Conservation (phyloP, 345 rosid genomes). For the Ceriops decandra region DNA sequence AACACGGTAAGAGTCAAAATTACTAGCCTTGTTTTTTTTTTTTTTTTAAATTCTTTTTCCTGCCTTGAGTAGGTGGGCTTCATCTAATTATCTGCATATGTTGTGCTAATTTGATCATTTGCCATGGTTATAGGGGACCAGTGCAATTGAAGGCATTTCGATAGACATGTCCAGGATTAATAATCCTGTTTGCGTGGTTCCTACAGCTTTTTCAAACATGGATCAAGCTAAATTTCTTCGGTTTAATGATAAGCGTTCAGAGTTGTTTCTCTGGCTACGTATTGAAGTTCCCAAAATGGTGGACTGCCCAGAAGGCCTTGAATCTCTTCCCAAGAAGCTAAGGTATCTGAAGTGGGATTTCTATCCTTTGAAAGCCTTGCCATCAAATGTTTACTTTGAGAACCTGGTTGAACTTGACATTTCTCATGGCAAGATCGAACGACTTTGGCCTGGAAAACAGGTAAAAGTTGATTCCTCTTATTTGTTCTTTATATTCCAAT, state of each 20-base stretch:
- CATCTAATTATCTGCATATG: no score
- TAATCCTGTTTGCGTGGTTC: background rate
- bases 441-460: background rate
- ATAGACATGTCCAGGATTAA: background rate
- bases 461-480: constrained; percentile 1
- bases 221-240: background rate
- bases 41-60: background rate
- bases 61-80: no score
- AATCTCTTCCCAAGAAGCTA: background rate
- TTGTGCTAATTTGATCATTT: background rate
- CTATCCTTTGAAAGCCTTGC: constrained; percentile 4
- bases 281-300: no score
- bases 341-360: constrained; percentile 7
- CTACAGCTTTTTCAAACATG: background rate
- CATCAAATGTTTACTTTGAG: background rate
- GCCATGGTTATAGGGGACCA: background rate
- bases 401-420: constrained; percentile 11
- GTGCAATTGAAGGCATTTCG: background rate
- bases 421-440: background rate
- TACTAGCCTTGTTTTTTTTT: no score
- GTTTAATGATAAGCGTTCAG: background rate
- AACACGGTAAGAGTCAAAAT: no score
- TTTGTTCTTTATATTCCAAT: background rate
- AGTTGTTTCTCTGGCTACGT: no score
- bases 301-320: constrained; percentile 2